Evolutionary conservation across 1,284 basidiomycete genomes (phyloP), one percentile per base, ranked within the genome.

Genomic region (Tausonia pullulans): DNA sequence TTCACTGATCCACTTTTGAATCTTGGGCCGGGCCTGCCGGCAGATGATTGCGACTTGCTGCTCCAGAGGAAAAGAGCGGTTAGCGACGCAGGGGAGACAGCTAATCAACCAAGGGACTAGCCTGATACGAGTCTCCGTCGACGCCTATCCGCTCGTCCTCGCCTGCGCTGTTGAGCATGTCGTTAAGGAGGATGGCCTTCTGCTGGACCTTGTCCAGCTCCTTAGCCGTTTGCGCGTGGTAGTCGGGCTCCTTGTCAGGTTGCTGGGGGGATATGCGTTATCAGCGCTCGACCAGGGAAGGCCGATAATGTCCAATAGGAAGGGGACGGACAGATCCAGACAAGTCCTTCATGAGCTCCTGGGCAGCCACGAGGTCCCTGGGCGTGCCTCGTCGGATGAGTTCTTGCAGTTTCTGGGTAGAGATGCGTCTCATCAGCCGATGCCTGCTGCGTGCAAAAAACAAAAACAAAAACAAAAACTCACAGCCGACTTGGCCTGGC

Each of bases 1-100:
- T 70, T 98, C 90, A n/a, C 87, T 88, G 68, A 98, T 90, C 95
- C 95, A 98, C 71, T 94, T 95, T 74, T 98, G 96, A 60, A 98
- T 84, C 76, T 90, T 93, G 0, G 96, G 96, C 64, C 95, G 83
- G 2, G 95, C 94, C 59, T 83, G 83, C 43, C 81, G 81, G 53
- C 97, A 83, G 58, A 96, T 87, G 0, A 82, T 78, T 0, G 94
- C 88, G 7, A 98, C 92, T 87, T 98, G 95, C 87, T 90, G 27
- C 27, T 27, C 27, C 27, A 27, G 27, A 27, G 72, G 50, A 48
- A n/a, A 43, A 16, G 4, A 62, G 27, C 27, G 27, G 27, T 53
- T 45, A 54, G 27, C 46, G 10, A 50, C 41, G 60, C 14, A 62
- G 49, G 5, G 16, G 45, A 6, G 69, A 50, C 40, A 5, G 27